A percentile compares a stretch with the other conserved stretches of the same genome.
These are phyloP conservation scores for Coemansia sp. DNA, from an alignment of 192 early-diverging fungal species.

Conservation along the genomic window DNA sequence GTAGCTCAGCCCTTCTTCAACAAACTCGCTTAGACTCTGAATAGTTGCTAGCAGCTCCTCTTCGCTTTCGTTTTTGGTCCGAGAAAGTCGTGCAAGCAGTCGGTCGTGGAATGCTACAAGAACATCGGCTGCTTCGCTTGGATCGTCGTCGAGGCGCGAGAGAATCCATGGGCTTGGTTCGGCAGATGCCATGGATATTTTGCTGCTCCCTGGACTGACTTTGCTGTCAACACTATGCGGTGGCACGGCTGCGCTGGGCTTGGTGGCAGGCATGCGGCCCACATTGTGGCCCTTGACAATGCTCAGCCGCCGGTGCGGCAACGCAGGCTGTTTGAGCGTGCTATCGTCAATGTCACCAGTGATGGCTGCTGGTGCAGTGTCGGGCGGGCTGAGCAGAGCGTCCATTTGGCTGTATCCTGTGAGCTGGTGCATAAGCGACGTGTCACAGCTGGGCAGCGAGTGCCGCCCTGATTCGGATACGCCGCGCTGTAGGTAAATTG, in stretches of 20 bases:
- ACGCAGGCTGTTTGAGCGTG: neutral
- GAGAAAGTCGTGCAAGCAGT: slow-evolving; percentile 17
- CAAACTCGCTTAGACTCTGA: slow-evolving; percentile 41
- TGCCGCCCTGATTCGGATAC: slow-evolving; percentile 40
- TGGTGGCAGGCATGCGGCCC: slow-evolving; percentile 3
- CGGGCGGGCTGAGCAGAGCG: neutral
- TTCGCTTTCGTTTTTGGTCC: slow-evolving; percentile 40
- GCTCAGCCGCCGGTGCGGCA: slow-evolving; percentile 32
- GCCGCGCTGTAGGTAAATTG: slow-evolving; percentile 38
- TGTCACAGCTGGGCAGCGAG: slow-evolving; percentile 7
- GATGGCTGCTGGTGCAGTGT: neutral
- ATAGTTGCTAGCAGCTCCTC: slow-evolving; percentile 39
- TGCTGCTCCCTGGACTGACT: slow-evolving; percentile 1
- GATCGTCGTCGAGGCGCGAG: neutral
- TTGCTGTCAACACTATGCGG: neutral
- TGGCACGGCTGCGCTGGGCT: neutral
- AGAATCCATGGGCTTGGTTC: neutral
- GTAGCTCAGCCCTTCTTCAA: slow-evolving; percentile 48
- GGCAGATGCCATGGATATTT: neutral
- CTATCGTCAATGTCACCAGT: neutral
- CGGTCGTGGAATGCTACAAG: slow-evolving; percentile 29
- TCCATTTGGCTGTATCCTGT: slow-evolving; percentile 9
- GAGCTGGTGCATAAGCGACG: slow-evolving; percentile 22
- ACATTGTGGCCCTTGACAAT: slow-evolving; percentile 33
- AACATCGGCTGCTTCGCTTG: slow-evolving; percentile 15